Base-by-base conservation (phyloP, 495 filamentous ascomycete species). In the Podospora conica region DNA sequence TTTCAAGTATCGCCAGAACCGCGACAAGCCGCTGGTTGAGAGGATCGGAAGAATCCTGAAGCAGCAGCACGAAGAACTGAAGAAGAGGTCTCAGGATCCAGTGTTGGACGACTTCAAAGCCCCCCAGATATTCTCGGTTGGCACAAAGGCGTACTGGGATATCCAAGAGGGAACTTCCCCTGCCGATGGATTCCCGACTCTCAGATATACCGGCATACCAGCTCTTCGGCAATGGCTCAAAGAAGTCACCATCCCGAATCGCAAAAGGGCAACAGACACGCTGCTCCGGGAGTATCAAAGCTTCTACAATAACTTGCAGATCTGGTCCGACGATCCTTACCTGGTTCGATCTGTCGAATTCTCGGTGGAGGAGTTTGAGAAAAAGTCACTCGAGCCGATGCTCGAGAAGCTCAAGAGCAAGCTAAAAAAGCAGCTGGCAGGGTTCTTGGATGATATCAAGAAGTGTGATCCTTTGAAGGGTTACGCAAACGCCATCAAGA, bases 141-240 rank as follows among this genome's bases (percentile, higher is more conserved):
- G 70, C 61, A 23, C 56, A 1, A 68, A 54, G 22, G 71, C 71
- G 3, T 75, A 68, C 23, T 75, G 73, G 73, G 55, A 53, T 6
- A 15, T 67, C 18, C 9, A 40, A 20, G 24, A 29, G 12, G 18
- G 18, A 25, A 12, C 23, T 15, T 3, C 10, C 31, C 3, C 11
- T 31, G 24, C 53, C 9, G 15, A 48, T 0, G 72, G 72, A 0
- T 74, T 71, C 18, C 72, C 72, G 1, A 60, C 33, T 6, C 28
- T 22, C 12, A 9, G n/a, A 18, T 70, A 74, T 11, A 73, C 71
- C 7, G 72, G 72, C 29, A 73, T 74, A 7, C 72, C 72, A 10
- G 64, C 28, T 6, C 66, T 74, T 8, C 20, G 29, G 0, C 9
- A 53, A 3, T 74, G 70, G 70, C 58, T 73, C 27, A 55, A 60